Base-by-base conservation (phyloP, 2,329 filamentous ascomycete species). In the Ambrosiella cleistominuta region DNA sequence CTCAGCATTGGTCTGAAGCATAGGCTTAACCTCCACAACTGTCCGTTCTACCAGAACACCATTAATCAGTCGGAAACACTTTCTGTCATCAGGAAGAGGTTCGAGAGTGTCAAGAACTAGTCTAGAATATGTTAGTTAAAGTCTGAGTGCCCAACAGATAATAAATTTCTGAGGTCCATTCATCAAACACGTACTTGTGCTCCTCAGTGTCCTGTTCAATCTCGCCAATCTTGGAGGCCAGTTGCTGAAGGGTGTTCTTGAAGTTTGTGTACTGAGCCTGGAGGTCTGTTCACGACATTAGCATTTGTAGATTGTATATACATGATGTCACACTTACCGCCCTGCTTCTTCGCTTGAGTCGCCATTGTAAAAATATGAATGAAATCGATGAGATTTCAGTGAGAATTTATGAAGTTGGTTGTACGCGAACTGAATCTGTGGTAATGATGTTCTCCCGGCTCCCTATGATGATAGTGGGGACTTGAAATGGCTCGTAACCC, bases 41-140 rank as follows among this genome's bases (percentile, higher is more conserved):
- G 91, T 97, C 64, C 90, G 80, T 74, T 98, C 93, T 57, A 95
- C 88, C 60, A 98, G 75, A 27, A 97, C 90, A 51, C 93, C 93
- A 70, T 98, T 97, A 70, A 98, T 94, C 80, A 98, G 88, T 65
- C 93, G 90, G 73, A 97, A 98, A 73, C 91, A 97, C 74, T 96
- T 98, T 66, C 93, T 86, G 64, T 95, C 86, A 63, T 77, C 79
- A 0, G 87, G 77, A 27, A 97, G 79, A 51, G 90, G 90, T 61
- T 85, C 79, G 62, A 98, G 74, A 2, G 91, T 97, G 68, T 97
- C 91, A 56, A 97, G 80, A 39, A 98, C 93, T 63, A 97, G 86
- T 71, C 93, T 97, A 64, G 62, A 11, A 50, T 36, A 57, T 55
- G 56, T 60, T 47, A 50, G 45, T 17, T n/a, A 13, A 47, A 8